These are phyloP conservation scores for Vigna angularis DNA, from an alignment of 306 rosid species.

Conservation along the genomic window DNA sequence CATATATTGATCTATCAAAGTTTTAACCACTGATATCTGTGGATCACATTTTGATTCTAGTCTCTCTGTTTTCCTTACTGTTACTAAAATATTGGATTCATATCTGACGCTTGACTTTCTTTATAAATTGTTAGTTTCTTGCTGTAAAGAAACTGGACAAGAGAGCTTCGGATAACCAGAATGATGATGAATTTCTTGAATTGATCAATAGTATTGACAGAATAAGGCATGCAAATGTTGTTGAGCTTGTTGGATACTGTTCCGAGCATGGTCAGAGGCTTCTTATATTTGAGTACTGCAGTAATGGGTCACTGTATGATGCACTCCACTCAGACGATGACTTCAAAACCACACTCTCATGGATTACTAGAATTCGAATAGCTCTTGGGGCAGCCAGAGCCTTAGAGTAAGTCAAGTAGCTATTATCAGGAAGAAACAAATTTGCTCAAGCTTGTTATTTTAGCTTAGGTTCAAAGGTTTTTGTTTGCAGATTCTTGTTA, in stretches of 20 bases:
- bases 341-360: conserved; percentile 64
- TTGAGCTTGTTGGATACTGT: conserved; percentile 89
- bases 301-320: conserved; percentile 81
- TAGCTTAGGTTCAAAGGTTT: conserved; percentile 35
- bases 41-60: conserved; percentile 20
- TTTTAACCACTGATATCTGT: conserved; percentile 5
- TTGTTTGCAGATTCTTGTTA: conserved; percentile 19
- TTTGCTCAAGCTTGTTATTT: conserved; percentile 35
- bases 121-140: conserved; percentile 69
- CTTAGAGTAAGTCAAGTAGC: conserved; percentile 78
- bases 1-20: conserved; percentile 20
- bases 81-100: conserved; percentile 14
- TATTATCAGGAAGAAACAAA: not conserved
- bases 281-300: conserved; percentile 88
- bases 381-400: conserved; percentile 99
- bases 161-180: conserved; percentile 69
- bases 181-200: conserved; percentile 85
- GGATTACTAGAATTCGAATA: conserved; percentile 88
- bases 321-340: conserved; percentile 82
- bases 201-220: conserved; percentile 77
- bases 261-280: conserved; percentile 98
- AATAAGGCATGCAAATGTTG: conserved; percentile 83
- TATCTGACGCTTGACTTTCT: conserved; percentile 38
- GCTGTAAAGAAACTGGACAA: conserved; percentile 90
- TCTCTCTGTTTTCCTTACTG: conserved; percentile 23